phyloP scores from a whole-genome alignment of 768 basidiomycete species.

The Tephrocybe sp. region DNA sequence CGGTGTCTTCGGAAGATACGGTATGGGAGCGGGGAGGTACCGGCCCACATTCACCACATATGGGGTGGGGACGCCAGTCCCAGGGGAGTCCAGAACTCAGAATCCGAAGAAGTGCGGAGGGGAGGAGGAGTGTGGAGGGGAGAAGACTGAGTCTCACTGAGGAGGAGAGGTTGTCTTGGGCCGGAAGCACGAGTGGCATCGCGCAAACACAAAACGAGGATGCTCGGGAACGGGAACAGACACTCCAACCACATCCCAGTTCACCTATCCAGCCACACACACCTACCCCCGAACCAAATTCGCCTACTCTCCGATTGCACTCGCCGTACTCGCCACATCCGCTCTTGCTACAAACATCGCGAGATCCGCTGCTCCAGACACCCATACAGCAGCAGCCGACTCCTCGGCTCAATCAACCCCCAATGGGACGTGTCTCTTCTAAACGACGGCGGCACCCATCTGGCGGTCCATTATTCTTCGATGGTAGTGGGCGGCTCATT shows the following conservation, averaged over 20 bases:
- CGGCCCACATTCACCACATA: background rate
- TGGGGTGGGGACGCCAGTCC: slow-evolving; percentile 5
- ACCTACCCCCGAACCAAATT: too few relatives aligned
- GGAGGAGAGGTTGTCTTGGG: background rate
- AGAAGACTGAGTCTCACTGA: background rate
- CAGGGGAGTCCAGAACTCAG: background rate
- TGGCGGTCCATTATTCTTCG: slow-evolving; percentile 30
- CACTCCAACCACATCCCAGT: background rate
- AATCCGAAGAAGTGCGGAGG: background rate
- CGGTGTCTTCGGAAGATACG: slow-evolving; percentile 12
- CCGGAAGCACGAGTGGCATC: background rate
- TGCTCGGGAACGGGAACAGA: too few relatives aligned
- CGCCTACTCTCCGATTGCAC: too few relatives aligned
- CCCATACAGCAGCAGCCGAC: background rate
- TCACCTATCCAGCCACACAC: too few relatives aligned
- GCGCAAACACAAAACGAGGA: too few relatives aligned
- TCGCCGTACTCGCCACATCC: too few relatives aligned
- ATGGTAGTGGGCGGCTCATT: slow-evolving; percentile 18
- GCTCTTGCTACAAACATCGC: too few relatives aligned
- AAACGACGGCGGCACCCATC: slow-evolving; percentile 26
- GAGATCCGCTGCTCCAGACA: slow-evolving; percentile 3
- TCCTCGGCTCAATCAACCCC: background rate
- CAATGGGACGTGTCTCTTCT: background rate
- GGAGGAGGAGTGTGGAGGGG: background rate
- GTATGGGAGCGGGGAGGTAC: slow-evolving; percentile 7